Evolutionary conservation across 148 eudicot genomes (phyloP).

Genomic region (Arbutus unedo): DNA sequence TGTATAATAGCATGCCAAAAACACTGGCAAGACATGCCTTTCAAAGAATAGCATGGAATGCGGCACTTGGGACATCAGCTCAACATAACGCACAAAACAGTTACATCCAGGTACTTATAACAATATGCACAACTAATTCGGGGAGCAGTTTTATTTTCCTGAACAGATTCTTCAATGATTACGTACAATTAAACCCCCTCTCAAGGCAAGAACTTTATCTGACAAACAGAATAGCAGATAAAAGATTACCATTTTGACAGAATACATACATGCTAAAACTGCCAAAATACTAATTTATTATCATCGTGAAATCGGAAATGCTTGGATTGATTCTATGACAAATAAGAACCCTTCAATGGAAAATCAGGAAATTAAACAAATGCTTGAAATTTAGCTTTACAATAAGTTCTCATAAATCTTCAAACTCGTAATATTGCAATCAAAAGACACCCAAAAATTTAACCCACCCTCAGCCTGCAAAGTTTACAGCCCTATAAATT

Average conservation of each 20-base stretch:
- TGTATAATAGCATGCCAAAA: neutral
- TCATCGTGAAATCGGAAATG: neutral
- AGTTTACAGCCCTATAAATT: neutral
- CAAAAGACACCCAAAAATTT: neutral
- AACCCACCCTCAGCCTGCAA: neutral
- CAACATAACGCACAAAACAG: neutral
- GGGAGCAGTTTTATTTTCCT: neutral
- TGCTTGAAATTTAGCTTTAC: neutral
- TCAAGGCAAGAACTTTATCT: neutral
- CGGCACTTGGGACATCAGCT: neutral
- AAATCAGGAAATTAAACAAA: constrained; percentile 1
- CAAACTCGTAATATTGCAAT: neutral
- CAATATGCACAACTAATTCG: neutral
- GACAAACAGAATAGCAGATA: neutral
- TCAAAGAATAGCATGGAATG: neutral
- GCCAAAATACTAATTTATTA: neutral
- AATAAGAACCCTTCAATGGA: neutral
- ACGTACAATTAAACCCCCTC: neutral
- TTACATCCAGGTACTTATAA: neutral
- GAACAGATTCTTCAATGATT: neutral
- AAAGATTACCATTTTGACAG: neutral
- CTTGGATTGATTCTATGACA: neutral
- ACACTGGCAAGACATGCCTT: neutral
- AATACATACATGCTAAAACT: neutral
- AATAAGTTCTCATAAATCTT: neutral